Evolutionary conservation across 164 flowering plant species (phyloP).

Genomic region (Stephania yunnanensis): DNA sequence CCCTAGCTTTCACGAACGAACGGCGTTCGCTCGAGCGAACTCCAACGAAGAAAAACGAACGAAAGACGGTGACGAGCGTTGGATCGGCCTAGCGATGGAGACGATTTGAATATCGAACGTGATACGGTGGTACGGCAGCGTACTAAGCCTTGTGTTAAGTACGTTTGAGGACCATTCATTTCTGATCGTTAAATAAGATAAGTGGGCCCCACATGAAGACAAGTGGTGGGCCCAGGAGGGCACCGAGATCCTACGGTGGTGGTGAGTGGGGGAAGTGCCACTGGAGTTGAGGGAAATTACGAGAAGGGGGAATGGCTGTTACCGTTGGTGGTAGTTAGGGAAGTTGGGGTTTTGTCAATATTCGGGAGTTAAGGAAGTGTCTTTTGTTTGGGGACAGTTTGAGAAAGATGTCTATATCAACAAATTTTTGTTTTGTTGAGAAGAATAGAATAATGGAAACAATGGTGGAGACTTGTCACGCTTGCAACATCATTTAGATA

Average conservation of each 20-base stretch:
- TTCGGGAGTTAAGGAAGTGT: neutral
- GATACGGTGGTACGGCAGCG: neutral
- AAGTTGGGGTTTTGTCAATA: neutral
- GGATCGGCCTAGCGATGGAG: constrained; percentile 2
- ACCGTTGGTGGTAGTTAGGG: neutral
- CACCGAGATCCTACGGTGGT: neutral
- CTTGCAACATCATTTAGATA: no score
- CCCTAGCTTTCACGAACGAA: neutral
- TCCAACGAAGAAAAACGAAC: neutral
- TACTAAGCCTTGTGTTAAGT: neutral
- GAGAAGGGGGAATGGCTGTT: neutral
- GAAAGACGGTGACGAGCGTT: neutral
- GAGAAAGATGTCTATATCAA: neutral
- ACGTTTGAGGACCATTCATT: neutral
- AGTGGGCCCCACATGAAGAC: neutral
- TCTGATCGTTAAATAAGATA: neutral
- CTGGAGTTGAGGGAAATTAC: neutral
- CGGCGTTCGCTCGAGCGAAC: neutral
- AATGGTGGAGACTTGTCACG: neutral
- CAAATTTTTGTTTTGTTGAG: neutral
- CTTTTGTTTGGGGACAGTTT: neutral
- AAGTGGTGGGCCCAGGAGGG: neutral
- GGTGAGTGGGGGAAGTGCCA: neutral
- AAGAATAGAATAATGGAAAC: neutral
- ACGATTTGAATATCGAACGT: neutral